Conservation (phyloP, 495 filamentous ascomycete genomes). For the Venustampulla echinocandica region DNA sequence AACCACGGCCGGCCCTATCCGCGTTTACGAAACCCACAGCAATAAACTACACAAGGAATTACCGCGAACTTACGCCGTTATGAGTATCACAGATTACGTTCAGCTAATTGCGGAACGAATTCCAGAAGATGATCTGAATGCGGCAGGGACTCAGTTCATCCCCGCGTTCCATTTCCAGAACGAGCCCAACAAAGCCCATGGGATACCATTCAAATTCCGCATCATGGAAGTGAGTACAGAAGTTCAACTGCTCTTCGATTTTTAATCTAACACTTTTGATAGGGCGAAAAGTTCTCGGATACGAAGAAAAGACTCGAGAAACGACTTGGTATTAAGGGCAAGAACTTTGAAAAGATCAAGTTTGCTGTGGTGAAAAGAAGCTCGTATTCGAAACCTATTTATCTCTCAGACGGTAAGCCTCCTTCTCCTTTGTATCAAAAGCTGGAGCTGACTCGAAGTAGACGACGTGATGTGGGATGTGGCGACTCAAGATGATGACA, state of each 20-base stretch:
- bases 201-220: constrained; percentile 85
- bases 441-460: constrained; percentile 31
- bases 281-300: constrained; percentile 67
- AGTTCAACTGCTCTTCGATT: not conserved
- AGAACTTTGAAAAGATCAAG: constrained; percentile 97
- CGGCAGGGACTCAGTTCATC: constrained; percentile 53
- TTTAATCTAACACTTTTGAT: not conserved
- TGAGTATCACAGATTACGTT: constrained; percentile 78
- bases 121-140: constrained; percentile 57
- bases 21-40: constrained; percentile 69
- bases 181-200: constrained; percentile 64
- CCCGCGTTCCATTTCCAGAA: constrained; percentile 85
- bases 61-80: constrained; percentile 50
- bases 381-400: constrained; percentile 63
- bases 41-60: constrained; percentile 77
- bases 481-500: constrained; percentile 58
- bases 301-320: constrained; percentile 86
- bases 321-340: constrained; percentile 89
- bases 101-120: constrained; percentile 69
- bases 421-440: not conserved
- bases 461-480: constrained; percentile 79
- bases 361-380: constrained; percentile 73
- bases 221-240: constrained; percentile 62
- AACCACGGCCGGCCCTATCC: constrained; percentile 48
- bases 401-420: constrained; percentile 76